phyloP scores from a whole-genome alignment of 2,329 filamentous ascomycete genomes.

The Myriosclerotinia duriaeana region DNA sequence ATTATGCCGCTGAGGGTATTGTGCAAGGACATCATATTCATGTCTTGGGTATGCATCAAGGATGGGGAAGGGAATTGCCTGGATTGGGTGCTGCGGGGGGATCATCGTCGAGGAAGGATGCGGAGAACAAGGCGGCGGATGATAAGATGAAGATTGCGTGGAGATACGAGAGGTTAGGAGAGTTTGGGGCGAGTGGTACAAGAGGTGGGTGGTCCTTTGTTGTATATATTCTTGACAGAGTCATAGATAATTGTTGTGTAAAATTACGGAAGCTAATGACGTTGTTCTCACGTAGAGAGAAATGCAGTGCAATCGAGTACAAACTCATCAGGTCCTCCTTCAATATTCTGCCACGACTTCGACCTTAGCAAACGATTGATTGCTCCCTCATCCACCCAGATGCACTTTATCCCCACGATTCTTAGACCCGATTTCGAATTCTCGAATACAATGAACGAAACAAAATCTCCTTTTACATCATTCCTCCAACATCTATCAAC shows the following conservation, averaged over 20 bases:
- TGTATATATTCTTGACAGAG: constrained; percentile 55
- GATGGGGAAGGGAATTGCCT: constrained; percentile 82
- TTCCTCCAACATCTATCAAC: constrained; percentile 61
- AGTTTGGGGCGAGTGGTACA: constrained; percentile 55
- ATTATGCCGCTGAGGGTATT: constrained; percentile 90
- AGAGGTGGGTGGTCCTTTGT: constrained; percentile 43
- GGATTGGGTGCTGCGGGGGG: constrained; percentile 55
- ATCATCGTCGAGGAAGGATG: constrained; percentile 46
- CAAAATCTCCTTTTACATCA: constrained; percentile 57
- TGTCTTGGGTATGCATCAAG: constrained; percentile 74
- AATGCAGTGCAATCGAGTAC: constrained; percentile 26
- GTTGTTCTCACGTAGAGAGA: constrained; percentile 31
- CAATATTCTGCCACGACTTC: constrained; percentile 69
- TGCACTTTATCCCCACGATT: constrained; percentile 52
- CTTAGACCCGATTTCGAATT: constrained; percentile 36
- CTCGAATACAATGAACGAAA: constrained; percentile 35
- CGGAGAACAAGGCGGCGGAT: constrained; percentile 44
- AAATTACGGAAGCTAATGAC: constrained; percentile 26
- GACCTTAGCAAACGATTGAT: constrained; percentile 67
- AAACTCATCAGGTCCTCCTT: constrained; percentile 22
- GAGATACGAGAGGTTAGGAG: constrained; percentile 85
- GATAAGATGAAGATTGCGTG: constrained; percentile 99
- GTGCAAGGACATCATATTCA: constrained; percentile 89
- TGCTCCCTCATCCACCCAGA: constrained; percentile 51
- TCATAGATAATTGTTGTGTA: constrained; percentile 19